phyloP scores from a whole-genome alignment of 2,329 filamentous ascomycete species.

The Aspergillus sp. region DNA sequence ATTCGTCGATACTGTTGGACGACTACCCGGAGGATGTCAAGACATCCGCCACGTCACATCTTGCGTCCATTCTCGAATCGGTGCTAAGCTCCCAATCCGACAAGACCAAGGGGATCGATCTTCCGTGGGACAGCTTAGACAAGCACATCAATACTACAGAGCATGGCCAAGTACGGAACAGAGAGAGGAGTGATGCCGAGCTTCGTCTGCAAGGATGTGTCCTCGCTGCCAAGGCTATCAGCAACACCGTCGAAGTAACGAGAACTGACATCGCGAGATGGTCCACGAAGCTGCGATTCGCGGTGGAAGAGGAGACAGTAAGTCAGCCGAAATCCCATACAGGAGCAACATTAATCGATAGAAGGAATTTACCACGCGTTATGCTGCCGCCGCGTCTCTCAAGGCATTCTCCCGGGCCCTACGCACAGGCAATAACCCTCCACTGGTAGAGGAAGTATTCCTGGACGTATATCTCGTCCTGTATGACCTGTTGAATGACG shows the following conservation, averaged over 20 bases:
- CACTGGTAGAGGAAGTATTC: slow-evolving; percentile 32
- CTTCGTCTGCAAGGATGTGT: slow-evolving; percentile 40
- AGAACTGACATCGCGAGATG: slow-evolving; percentile 29
- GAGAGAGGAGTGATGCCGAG: slow-evolving; percentile 37
- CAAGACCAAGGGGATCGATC: slow-evolving; percentile 18
- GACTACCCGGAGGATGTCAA: slow-evolving; percentile 27
- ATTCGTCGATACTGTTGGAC: slow-evolving; percentile 29
- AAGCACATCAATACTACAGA: slow-evolving; percentile 24
- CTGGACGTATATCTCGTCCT: slow-evolving; percentile 63
- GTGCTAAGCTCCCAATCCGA: slow-evolving; percentile 20
- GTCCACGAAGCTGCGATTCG: slow-evolving; percentile 35
- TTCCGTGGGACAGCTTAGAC: slow-evolving; percentile 29
- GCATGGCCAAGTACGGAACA: slow-evolving; percentile 29
- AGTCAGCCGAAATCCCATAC: slow-evolving; percentile 8
- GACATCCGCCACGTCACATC: slow-evolving; percentile 27
- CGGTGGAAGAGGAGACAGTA: slow-evolving; percentile 43
- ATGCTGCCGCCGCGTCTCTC: slow-evolving; percentile 37
- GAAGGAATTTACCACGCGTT: slow-evolving; percentile 41
- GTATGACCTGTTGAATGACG: slow-evolving; percentile 79
- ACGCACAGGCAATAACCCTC: slow-evolving; percentile 18
- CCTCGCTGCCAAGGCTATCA: slow-evolving; percentile 25
- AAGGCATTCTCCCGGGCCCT: slow-evolving; percentile 45
- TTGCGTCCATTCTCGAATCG: slow-evolving; percentile 33
- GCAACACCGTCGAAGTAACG: slow-evolving; percentile 13
- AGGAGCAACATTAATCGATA: slow-evolving; percentile 6